phyloP scores from a whole-genome alignment of 1,284 basidiomycete species.

The Trichosporon sp. region DNA sequence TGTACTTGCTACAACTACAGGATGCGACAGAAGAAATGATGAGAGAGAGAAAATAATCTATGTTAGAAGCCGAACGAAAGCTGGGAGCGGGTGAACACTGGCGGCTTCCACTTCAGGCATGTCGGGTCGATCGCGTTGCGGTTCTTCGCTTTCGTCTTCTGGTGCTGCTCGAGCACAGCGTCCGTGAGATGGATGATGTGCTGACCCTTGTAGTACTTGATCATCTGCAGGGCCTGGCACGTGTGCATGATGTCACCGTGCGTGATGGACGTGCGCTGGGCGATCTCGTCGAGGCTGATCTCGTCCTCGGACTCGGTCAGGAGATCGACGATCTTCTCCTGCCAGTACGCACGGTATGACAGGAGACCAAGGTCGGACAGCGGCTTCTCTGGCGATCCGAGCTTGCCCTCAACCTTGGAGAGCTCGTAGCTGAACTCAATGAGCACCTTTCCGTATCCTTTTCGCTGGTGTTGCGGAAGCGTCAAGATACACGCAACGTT shows the following conservation, averaged over 20 bases:
- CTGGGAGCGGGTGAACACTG: constrained; percentile 82
- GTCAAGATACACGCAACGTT: constrained; percentile 99
- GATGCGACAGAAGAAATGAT: background rate
- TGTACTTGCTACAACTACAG: constrained; percentile 7
- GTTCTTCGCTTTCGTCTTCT: constrained; percentile 74
- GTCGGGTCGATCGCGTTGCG: constrained; percentile 74
- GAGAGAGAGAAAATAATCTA: background rate
- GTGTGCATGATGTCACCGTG: constrained; percentile 98
- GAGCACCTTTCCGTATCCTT: constrained; percentile 88
- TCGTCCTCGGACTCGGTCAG: constrained; percentile 65
- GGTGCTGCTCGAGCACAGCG: constrained; percentile 82
- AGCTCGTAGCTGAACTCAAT: constrained; percentile 99
- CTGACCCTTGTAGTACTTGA: constrained; percentile 93
- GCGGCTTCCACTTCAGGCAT: constrained; percentile 83
- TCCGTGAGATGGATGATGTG: constrained; percentile 92
- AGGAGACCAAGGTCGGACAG: constrained; percentile 90
- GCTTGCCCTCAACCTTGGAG: constrained; percentile 90
- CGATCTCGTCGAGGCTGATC: constrained; percentile 93
- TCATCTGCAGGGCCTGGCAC: constrained; percentile 89
- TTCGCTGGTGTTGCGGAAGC: constrained; percentile 92
- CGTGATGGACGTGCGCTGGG: constrained; percentile 92
- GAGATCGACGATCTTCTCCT: constrained; percentile 90
- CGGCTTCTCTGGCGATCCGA: constrained; percentile 97
- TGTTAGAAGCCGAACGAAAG: constrained; percentile 75
- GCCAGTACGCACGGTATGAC: constrained; percentile 95